These are phyloP conservation scores for Ceratobasidium sp. DNA, from an alignment of 1,284 basidiomycete species.

Conservation along the genomic window DNA sequence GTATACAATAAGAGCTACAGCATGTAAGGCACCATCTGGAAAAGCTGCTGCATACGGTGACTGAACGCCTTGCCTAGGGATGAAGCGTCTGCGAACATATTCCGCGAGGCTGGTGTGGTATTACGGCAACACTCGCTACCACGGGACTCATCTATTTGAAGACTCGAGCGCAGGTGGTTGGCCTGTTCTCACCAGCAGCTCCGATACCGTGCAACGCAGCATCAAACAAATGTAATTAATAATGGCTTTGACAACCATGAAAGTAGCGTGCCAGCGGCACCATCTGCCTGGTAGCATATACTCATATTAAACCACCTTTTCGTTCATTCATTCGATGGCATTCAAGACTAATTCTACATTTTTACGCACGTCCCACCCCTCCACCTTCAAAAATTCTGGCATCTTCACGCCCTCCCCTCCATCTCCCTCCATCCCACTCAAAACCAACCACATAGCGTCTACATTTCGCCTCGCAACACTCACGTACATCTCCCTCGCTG, in stretches of 20 bases:
- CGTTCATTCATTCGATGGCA: slow-evolving; percentile 36
- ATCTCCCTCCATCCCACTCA: slow-evolving; percentile 63
- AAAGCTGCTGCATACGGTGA: not conserved
- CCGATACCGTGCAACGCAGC: not conserved
- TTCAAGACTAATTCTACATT: slow-evolving; percentile 62
- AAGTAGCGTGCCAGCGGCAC: too few relatives aligned
- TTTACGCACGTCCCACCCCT: slow-evolving; percentile 65
- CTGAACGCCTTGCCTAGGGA: slow-evolving; percentile 60
- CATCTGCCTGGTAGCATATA: not conserved
- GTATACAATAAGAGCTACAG: slow-evolving; percentile 96
- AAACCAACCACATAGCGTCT: slow-evolving; percentile 82
- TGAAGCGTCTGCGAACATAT: slow-evolving; percentile 76
- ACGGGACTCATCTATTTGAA: slow-evolving; percentile 21
- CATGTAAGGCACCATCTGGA: slow-evolving; percentile 65
- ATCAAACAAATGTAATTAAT: not conserved
- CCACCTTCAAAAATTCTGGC: slow-evolving; percentile 61
- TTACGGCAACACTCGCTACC: slow-evolving; percentile 67
- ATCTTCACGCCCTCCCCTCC: slow-evolving; percentile 10
- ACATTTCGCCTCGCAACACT: slow-evolving; percentile 67
- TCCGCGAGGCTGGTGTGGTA: slow-evolving; percentile 78
- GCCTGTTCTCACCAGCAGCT: too few relatives aligned
- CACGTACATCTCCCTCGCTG: slow-evolving; percentile 69
- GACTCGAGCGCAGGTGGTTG: not conserved
- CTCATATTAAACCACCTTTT: not conserved
- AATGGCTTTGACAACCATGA: not conserved